Base-by-base conservation (phyloP, 805 yeast species). In the Barnettozyma sucrosica region DNA sequence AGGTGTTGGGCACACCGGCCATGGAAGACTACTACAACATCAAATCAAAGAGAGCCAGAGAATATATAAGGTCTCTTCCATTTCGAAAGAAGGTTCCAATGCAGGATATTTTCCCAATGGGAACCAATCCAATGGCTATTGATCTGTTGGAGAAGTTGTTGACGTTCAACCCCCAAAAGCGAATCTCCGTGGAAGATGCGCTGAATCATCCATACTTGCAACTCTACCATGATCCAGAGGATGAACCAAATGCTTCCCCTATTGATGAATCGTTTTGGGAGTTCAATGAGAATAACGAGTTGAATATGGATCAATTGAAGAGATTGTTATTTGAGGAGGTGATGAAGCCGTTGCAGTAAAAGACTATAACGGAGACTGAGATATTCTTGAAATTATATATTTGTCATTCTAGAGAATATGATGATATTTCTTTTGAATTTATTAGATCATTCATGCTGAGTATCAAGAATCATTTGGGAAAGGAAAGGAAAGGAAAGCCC, bases 271-370 rank as follows among this genome's bases (percentile, higher is more conserved):
- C 61, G 28, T 69, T 70, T 45, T 70, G 75, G 74, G 68, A 66
- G 49, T 53, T 67, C 25, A 70, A 69, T 51, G 71, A 69, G 49
- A 68, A 65, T 41, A 56, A 76, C 45, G 89, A 89, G 58, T 74
- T 89, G 46, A 75, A 83, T 19, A 74, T 87, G 54, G 82, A 78
- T 26, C 85, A 85, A 54, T 73, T 92, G 64, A 89, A 89, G 65
- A 73, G 74, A 54, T 70, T 89, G 77, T 71, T 90, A 48, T 86
- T 79, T 55, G 86, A 85, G 44, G 97, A 90, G 68, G 85, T 90
- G 43, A 82, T 84, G 83, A 70, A 63, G 33, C 71, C 72, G 0
- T 54, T 69, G 20, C 61, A 57, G 45, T 50, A 40, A 47, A 11
- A 36, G 25, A 34, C 30, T 18, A 4, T 18, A 5, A 21, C 16